Evolutionary conservation across 2,329 filamentous ascomycete genomes (phyloP).

Genomic region (Curvularia verruculosa): DNA sequence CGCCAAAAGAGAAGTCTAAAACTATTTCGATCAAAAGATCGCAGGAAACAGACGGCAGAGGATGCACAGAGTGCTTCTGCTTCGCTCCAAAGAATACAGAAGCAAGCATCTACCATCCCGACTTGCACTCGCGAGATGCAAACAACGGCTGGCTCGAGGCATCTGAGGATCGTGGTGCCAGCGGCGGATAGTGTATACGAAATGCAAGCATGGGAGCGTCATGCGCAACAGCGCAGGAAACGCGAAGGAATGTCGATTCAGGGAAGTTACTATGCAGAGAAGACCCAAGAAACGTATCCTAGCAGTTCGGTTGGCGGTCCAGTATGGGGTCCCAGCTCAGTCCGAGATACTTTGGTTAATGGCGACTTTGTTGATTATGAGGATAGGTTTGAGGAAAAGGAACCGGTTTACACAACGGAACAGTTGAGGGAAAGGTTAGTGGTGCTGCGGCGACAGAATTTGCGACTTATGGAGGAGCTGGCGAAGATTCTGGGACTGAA

Average conservation of each 20-base stretch:
- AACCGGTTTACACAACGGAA: slow-evolving; percentile 19
- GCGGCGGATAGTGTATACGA: slow-evolving; percentile 13
- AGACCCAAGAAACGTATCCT: slow-evolving; percentile 11
- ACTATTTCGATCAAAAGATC: slow-evolving; percentile 33
- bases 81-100: slow-evolving; percentile 11
- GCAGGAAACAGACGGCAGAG: slow-evolving; percentile 32
- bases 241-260: slow-evolving; percentile 21
- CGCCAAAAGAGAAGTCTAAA: slow-evolving; percentile 29
- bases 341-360: slow-evolving; percentile 4
- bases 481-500: slow-evolving; percentile 36
- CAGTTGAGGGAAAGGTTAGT: slow-evolving; percentile 27
- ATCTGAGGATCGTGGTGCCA: slow-evolving; percentile 40
- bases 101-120: slow-evolving; percentile 24
- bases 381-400: slow-evolving; percentile 16
- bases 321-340: slow-evolving; percentile 23
- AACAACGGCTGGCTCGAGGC: slow-evolving; percentile 37
- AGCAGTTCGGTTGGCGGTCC: slow-evolving; percentile 18
- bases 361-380: slow-evolving; percentile 12
- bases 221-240: slow-evolving; percentile 29
- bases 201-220: slow-evolving; percentile 13
- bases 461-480: slow-evolving; percentile 32
- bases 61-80: slow-evolving; percentile 6
- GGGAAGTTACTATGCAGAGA: not conserved
- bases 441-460: slow-evolving; percentile 34
- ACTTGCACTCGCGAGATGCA: slow-evolving; percentile 38